Conservation (phyloP, 2,329 filamentous ascomycete genomes). For the Clonostachys solani region DNA sequence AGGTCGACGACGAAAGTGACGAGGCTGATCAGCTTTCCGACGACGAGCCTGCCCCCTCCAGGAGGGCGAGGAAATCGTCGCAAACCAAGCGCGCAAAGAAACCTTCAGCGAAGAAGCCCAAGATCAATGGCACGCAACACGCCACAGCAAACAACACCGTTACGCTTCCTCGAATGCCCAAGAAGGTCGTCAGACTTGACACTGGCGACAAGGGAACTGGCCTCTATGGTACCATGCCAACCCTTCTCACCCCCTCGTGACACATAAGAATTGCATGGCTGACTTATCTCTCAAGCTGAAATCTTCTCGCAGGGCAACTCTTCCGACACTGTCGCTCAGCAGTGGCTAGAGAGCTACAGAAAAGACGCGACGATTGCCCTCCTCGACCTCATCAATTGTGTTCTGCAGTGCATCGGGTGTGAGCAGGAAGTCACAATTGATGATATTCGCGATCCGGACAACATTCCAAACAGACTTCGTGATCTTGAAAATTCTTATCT, state of each 20-base stretch:
- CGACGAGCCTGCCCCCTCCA: conserved; percentile 26
- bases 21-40: conserved; percentile 43
- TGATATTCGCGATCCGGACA: conserved; percentile 87
- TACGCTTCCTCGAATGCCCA: conserved; percentile 46
- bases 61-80: conserved; percentile 30
- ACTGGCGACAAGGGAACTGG: conserved; percentile 46
- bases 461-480: conserved; percentile 69
- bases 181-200: conserved; percentile 50
- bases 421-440: conserved; percentile 72
- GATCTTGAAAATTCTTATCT: conserved; percentile 90
- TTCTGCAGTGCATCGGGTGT: conserved; percentile 73
- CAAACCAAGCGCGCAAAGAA: conserved; percentile 44
- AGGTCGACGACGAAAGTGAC: conserved; percentile 39
- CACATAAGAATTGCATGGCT: not conserved
- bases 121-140: conserved; percentile 51
- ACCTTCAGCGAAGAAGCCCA: conserved; percentile 59
- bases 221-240: conserved; percentile 44
- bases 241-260: conserved; percentile 12
- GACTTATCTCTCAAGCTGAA: conserved; percentile 40
- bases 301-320: conserved; percentile 57
- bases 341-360: conserved; percentile 57
- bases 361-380: conserved; percentile 49
- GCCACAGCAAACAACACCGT: conserved; percentile 28
- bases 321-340: conserved; percentile 51
- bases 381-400: conserved; percentile 62